Conservation (phyloP, 2,329 filamentous ascomycete genomes). For the Colletotrichum truncatum region DNA sequence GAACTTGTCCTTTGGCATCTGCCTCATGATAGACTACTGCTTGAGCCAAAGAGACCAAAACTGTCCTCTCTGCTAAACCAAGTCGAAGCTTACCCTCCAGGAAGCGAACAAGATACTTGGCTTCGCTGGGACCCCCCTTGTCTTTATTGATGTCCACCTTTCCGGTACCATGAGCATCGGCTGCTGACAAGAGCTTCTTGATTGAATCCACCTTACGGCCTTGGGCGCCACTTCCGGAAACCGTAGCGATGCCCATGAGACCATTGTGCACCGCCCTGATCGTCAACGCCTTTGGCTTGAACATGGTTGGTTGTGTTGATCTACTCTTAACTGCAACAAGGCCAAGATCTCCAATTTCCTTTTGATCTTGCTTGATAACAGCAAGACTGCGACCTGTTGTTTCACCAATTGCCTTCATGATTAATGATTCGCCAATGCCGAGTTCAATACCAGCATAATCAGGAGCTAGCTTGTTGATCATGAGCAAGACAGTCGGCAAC, state of each 20-base stretch:
- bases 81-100: slow-evolving; percentile 93
- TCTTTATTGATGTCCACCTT: slow-evolving; percentile 92
- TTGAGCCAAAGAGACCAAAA: slow-evolving; percentile 89
- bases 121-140: slow-evolving; percentile 93
- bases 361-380: slow-evolving; percentile 94
- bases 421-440: slow-evolving; percentile 97
- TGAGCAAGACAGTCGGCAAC: slow-evolving; percentile 87
- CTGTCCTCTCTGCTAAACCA: slow-evolving; percentile 90
- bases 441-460: slow-evolving; percentile 97
- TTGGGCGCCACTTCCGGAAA: slow-evolving; percentile 87
- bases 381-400: slow-evolving; percentile 87
- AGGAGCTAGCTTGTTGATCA: slow-evolving; percentile 98
- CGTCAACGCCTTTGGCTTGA: slow-evolving; percentile 93
- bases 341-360: slow-evolving; percentile 94
- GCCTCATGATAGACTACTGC: slow-evolving; percentile 88
- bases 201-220: slow-evolving; percentile 92
- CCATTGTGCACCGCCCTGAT: slow-evolving; percentile 88
- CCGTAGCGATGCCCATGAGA: slow-evolving; percentile 86
- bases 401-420: slow-evolving; percentile 99
- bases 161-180: slow-evolving; percentile 76
- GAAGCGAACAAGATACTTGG: slow-evolving; percentile 92
- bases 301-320: slow-evolving; percentile 96
- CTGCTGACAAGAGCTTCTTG: slow-evolving; percentile 94
- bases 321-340: slow-evolving; percentile 95
- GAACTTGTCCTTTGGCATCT: slow-evolving; percentile 73